These are phyloP conservation scores for Mycena capillaripes DNA, from an alignment of 768 basidiomycete species.

Conservation along the genomic window DNA sequence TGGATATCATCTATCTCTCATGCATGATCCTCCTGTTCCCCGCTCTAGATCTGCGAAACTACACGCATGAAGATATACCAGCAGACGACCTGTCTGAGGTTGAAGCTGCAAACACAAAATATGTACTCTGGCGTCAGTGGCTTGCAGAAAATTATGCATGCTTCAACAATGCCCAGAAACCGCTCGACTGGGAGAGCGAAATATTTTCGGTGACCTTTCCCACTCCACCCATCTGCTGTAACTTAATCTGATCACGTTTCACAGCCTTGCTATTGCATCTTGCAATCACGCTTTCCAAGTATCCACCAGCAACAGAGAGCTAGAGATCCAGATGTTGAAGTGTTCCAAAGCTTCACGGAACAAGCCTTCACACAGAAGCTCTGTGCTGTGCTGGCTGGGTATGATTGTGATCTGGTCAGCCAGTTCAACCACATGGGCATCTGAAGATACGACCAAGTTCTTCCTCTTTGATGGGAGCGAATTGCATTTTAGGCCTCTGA, in stretches of 20 bases:
- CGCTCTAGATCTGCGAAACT: background rate
- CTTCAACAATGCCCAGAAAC: too few species aligned
- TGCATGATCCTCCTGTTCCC: conserved; percentile 5
- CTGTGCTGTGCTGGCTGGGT: too few species aligned
- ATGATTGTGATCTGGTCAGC: too few species aligned
- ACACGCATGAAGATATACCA: background rate
- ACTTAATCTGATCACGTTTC: background rate
- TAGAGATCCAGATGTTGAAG: background rate
- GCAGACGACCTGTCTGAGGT: background rate
- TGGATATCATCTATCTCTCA: conserved; percentile 10
- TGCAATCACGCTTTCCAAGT: background rate
- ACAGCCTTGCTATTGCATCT: background rate
- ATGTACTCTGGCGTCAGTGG: background rate
- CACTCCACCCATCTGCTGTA: too few species aligned
- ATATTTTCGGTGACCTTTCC: background rate
- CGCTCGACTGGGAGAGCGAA: background rate
- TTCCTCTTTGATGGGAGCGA: too few species aligned
- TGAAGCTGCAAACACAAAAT: background rate
- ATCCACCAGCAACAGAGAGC: background rate
- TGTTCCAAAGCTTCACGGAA: background rate
- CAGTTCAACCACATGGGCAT: too few species aligned
- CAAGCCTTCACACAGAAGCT: background rate
- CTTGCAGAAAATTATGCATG: background rate
- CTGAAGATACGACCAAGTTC: too few species aligned
- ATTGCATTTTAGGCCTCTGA: too few species aligned